Evolutionary conservation across 257 asterid species (phyloP).

Genomic region (Scutellaria galericulata): DNA sequence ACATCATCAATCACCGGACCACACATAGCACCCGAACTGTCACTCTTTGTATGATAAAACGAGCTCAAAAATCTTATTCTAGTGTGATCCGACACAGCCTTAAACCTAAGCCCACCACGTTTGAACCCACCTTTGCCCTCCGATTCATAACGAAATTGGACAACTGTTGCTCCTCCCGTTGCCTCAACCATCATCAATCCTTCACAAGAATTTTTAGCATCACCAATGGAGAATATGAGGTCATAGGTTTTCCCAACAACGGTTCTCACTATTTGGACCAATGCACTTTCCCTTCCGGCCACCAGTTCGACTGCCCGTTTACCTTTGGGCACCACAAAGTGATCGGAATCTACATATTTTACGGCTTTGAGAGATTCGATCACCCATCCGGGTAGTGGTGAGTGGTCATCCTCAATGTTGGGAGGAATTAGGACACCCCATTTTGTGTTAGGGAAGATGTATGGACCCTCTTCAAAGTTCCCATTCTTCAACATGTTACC

Average conservation of each 20-base stretch:
- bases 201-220: conserved; percentile 67
- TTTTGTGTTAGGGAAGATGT: conserved; percentile 60
- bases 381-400: conserved; percentile 87
- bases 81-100: conserved; percentile 46
- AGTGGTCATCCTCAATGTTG: conserved; percentile 76
- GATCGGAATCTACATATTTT: conserved; percentile 73
- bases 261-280: conserved; percentile 61
- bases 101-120: conserved; percentile 56
- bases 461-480: conserved; percentile 86
- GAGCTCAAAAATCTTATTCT: conserved; percentile 73
- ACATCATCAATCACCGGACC: conserved; percentile 89
- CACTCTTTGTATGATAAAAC: conserved; percentile 71
- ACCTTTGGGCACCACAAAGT: conserved; percentile 69
- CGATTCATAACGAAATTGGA: conserved; percentile 61
- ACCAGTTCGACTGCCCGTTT: conserved; percentile 70
- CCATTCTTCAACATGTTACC: conserved; percentile 88
- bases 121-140: conserved; percentile 69
- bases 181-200: conserved; percentile 82
- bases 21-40: conserved; percentile 68
- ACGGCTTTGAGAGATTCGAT: conserved; percentile 84
- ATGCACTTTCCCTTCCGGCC: conserved; percentile 76
- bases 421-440: conserved; percentile 84
- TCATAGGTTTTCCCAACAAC: conserved; percentile 45
- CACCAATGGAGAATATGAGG: conserved; percentile 63
- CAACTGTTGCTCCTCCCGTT: conserved; percentile 46